phyloP scores from a whole-genome alignment of 345 rosid species.

The Rhodamnia argentea region DNA sequence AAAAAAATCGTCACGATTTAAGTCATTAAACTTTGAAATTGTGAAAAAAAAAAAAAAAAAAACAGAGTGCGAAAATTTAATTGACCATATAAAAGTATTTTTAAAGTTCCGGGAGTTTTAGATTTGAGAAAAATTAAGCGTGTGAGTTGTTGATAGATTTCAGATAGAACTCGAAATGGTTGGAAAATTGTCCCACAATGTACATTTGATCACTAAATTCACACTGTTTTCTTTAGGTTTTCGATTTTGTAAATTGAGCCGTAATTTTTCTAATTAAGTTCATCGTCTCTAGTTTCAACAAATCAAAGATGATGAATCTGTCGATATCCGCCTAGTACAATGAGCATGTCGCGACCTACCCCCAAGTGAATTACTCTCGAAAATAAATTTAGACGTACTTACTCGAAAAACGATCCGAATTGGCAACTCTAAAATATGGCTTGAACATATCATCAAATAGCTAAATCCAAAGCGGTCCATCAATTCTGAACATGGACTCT shows the following conservation, averaged over 20 bases:
- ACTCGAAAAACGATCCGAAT: neutral
- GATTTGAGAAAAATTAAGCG: neutral
- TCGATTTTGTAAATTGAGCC: neutral
- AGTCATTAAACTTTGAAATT: rapidly evolving
- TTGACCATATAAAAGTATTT: too few relatives aligned
- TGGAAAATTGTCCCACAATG: neutral
- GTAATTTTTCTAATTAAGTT: neutral
- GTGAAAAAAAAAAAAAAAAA: neutral
- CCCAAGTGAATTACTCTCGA: too few relatives aligned
- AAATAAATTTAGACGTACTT: too few relatives aligned
- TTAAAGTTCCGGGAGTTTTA: neutral
- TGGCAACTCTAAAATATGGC: neutral
- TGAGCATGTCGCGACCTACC: too few relatives aligned
- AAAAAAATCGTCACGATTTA: neutral
- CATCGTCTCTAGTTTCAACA: neutral
- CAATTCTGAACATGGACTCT: neutral
- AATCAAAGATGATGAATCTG: neutral
- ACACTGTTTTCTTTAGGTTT: neutral
- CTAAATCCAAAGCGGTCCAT: neutral
- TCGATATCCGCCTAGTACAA: neutral
- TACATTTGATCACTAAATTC: neutral
- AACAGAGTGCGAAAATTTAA: too few relatives aligned
- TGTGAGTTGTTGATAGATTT: neutral
- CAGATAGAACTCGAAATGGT: too few relatives aligned
- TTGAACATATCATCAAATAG: neutral